Percentiles rank a stretch among this genome's conserved stretches.
Conservation (phyloP, 306 rosid genomes). For the Vigna mungo region DNA sequence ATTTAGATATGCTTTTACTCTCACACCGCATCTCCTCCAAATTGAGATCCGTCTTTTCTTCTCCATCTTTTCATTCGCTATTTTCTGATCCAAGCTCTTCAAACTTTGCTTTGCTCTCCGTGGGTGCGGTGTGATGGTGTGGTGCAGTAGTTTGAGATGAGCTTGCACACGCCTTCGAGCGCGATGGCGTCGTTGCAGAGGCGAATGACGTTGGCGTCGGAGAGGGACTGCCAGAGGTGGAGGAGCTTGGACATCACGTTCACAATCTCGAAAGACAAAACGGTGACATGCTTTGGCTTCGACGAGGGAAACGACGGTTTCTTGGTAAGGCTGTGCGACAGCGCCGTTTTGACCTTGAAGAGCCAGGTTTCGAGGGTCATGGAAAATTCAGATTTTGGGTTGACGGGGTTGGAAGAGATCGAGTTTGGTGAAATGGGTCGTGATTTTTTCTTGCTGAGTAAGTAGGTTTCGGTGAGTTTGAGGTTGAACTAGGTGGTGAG, state of each 20-base stretch:
- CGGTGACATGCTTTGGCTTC: slow-evolving; percentile 58
- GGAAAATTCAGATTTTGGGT: background rate
- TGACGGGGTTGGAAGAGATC: background rate
- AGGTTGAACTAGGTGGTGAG: slow-evolving; percentile 5
- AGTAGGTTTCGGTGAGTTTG: slow-evolving; percentile 10
- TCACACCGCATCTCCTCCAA: too few relatives aligned
- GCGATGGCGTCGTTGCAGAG: slow-evolving; percentile 73
- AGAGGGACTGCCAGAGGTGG: slow-evolving; percentile 82
- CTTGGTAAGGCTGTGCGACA: slow-evolving; percentile 60
- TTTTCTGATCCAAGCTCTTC: too few relatives aligned
- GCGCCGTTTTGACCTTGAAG: slow-evolving; percentile 69
- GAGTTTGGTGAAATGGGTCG: slow-evolving; percentile 31
- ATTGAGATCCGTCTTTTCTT: too few relatives aligned
- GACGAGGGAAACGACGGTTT: slow-evolving; percentile 38
- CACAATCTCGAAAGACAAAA: slow-evolving; percentile 87
- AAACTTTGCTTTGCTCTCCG: too few relatives aligned
- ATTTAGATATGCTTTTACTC: too few relatives aligned
- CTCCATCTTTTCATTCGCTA: too few relatives aligned
- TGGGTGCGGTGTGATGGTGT: too few relatives aligned
- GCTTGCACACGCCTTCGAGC: slow-evolving; percentile 75
- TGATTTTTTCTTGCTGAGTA: slow-evolving; percentile 22
- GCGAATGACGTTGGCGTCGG: slow-evolving; percentile 68
- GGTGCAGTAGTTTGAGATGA: slow-evolving; percentile 58
- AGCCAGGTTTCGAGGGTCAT: slow-evolving; percentile 90
- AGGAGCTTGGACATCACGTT: slow-evolving; percentile 90